These are phyloP conservation scores for Emiliania huxleyi DNA, from an alignment of 78 protist genomes.

Conservation along the genomic window DNA sequence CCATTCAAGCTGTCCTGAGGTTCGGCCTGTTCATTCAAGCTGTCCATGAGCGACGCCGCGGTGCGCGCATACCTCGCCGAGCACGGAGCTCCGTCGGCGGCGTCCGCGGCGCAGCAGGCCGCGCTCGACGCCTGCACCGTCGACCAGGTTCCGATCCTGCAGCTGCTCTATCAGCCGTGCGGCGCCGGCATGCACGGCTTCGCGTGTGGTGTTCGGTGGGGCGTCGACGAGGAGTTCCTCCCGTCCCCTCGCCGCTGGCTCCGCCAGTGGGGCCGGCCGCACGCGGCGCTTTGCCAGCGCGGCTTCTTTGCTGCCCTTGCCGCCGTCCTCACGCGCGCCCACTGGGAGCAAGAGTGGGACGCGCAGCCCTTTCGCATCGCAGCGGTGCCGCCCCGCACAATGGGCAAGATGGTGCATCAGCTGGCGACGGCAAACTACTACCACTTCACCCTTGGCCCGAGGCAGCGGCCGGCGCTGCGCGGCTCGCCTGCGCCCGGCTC, in stretches of 20 bases:
- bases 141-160: not conserved
- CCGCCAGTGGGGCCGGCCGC: not conserved
- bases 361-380: not conserved
- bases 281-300: not conserved
- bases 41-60: no score
- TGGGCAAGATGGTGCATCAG: not conserved
- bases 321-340: not conserved
- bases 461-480: no score
- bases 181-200: not conserved
- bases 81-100: no score
- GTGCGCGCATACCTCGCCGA: no score
- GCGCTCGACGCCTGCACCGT: no score
- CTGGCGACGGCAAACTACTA: not conserved
- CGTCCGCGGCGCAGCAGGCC: no score
- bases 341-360: conserved; percentile 1
- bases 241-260: not conserved
- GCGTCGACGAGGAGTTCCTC: not conserved
- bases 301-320: not conserved
- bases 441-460: not conserved
- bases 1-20: no score
- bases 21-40: no score
- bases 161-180: not conserved
- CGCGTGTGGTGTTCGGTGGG: not conserved
- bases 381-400: not conserved
- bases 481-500: not conserved